Conservation (phyloP, 306 rosid genomes). For the Canavalia gladiata region DNA sequence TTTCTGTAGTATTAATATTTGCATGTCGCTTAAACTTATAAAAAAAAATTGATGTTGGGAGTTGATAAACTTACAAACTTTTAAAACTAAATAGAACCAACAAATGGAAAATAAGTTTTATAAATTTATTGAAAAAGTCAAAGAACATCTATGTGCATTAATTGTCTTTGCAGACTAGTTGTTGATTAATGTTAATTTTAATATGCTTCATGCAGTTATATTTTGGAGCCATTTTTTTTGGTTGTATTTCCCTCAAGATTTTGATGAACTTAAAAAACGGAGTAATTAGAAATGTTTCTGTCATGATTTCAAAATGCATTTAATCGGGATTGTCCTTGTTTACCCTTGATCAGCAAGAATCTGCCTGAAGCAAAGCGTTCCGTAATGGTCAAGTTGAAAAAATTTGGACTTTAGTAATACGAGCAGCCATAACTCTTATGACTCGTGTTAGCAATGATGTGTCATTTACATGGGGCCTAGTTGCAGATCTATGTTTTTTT, state of each 20-base stretch:
- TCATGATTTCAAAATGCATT: slow-evolving; percentile 33
- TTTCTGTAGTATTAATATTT: slow-evolving; percentile 38
- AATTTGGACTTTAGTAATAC: slow-evolving; percentile 42
- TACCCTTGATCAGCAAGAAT: slow-evolving; percentile 26
- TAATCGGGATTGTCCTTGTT: slow-evolving; percentile 40
- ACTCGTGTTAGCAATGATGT: slow-evolving; percentile 50
- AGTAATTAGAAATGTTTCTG: slow-evolving; percentile 34
- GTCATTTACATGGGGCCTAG: slow-evolving; percentile 69
- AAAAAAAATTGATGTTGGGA: not conserved
- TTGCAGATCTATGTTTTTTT: slow-evolving; percentile 44
- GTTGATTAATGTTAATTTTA: slow-evolving; percentile 20
- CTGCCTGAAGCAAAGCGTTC: slow-evolving; percentile 27
- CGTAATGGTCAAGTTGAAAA: slow-evolving; percentile 46
- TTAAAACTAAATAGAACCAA: slow-evolving; percentile 30
- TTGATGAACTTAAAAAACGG: slow-evolving; percentile 27
- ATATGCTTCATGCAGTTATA: slow-evolving; percentile 20
- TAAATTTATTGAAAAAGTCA: slow-evolving; percentile 2
- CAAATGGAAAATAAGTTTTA: slow-evolving; percentile 26
- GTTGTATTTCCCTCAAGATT: not conserved
- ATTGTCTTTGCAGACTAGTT: slow-evolving; percentile 12
- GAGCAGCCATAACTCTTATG: slow-evolving; percentile 52
- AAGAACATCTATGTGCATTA: slow-evolving; percentile 4
- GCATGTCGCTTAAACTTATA: not conserved
- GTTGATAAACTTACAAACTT: slow-evolving; percentile 35
- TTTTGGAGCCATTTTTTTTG: not conserved